Conservation (phyloP, 2,329 filamentous ascomycete species). For the Trichophyton rubrum region DNA sequence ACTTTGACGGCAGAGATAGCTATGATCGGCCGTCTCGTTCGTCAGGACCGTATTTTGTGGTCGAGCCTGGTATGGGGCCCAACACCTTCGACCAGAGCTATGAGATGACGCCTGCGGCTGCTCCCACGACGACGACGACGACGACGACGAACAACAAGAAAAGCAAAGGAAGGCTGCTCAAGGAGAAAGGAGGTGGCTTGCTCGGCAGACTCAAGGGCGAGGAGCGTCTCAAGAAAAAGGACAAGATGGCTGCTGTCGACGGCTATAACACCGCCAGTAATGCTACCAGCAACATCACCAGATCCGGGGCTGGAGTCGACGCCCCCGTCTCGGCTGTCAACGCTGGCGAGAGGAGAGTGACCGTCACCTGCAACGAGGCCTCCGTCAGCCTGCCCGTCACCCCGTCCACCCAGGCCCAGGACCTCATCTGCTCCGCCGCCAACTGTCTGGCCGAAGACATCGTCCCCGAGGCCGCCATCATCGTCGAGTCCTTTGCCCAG, state of each 20-base stretch:
- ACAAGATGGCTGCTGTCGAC: background rate
- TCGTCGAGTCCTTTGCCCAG: slow-evolving; percentile 63
- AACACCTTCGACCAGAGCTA: slow-evolving; percentile 11
- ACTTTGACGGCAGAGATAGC: background rate
- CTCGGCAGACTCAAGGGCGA: background rate
- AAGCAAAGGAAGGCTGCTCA: slow-evolving; percentile 5
- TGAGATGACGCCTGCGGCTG: slow-evolving; percentile 8
- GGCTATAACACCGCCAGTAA: no score
- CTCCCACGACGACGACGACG: background rate
- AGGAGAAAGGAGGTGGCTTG: slow-evolving; percentile 7
- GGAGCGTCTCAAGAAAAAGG: background rate
- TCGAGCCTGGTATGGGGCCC: background rate
- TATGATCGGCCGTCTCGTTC: background rate
- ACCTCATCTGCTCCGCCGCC: slow-evolving; percentile 58
- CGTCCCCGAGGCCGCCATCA: slow-evolving; percentile 51
- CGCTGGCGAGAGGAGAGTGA: slow-evolving; percentile 60
- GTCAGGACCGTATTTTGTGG: background rate
- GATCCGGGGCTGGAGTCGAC: slow-evolving; percentile 47
- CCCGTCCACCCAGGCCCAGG: slow-evolving; percentile 58
- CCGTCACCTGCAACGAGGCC: slow-evolving; percentile 58
- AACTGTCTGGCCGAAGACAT: slow-evolving; percentile 52
- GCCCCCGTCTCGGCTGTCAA: slow-evolving; percentile 72
- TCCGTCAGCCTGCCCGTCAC: slow-evolving; percentile 60
- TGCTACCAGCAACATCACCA: background rate
- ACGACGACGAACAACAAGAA: background rate